Evolutionary conservation across 305 asterid genomes (phyloP), one percentile per base, ranked within the genome.

Genomic region (Withania somnifera): DNA sequence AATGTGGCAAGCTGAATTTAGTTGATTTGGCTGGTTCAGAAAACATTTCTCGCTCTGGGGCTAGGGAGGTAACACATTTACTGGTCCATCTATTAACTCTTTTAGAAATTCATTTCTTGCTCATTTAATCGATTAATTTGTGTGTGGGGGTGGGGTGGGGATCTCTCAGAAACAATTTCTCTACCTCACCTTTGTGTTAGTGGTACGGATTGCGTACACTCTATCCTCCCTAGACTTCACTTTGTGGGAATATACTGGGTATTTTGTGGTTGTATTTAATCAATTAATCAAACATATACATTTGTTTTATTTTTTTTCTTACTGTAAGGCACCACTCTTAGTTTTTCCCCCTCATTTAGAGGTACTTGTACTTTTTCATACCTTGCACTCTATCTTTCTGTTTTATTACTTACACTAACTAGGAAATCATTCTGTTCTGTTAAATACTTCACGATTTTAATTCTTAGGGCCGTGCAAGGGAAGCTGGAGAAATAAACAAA

Each of bases 11-110:
- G 89, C 88, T 96, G 85, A 96, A 96, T 86, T 87, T 96, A 87
- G 99, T 96, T 81, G 98, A 96, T 87, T 90, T 96, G 87, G 98
- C 98, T 84, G 99, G 99, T 85, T 96, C 98, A 1, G 98, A 96
- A 86, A 96, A 96, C 84, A 93, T 94, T 57, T 96, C 98, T 28
- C 95, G 99, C 58, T 94, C 99, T 83, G 99, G 99, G 80, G 99
- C 98, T 15, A 89, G 98, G 83, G 98, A 96, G 99, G 99, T 94
- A 90, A 64, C 17, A 15, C 17, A 24, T 45, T 15, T 50, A 15
- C 61, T 7, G 15, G 6, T 75, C 45, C 79, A 75, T 75, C n/a
- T 28, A 51, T 28, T 11, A 51, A 75, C 63, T 75, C 47, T 47
- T 73, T 26, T 28, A 47, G 26, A 24, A 47, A 73, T 30, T 50